A percentile compares a stretch with the other conserved stretches of the same genome.
These are phyloP conservation scores for Rhazya stricta DNA, from an alignment of 257 asterid genomes.

Conservation along the genomic window DNA sequence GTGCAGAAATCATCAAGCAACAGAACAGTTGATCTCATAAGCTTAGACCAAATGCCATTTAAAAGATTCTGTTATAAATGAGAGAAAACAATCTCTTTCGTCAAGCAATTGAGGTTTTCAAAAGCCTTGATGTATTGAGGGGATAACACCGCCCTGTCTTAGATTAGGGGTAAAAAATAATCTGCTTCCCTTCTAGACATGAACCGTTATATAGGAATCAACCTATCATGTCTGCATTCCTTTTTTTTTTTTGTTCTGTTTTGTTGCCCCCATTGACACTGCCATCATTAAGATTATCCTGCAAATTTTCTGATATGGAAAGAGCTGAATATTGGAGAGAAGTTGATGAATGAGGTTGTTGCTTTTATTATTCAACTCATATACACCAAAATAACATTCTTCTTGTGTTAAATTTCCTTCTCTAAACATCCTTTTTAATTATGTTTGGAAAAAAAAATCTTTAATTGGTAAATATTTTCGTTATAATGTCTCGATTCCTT, in stretches of 20 bases:
- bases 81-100: background rate
- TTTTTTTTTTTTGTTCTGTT: background rate
- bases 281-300: background rate
- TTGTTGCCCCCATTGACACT: background rate
- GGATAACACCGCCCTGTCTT: background rate
- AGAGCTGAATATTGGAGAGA: no score
- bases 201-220: background rate
- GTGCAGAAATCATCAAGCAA: background rate
- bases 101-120: background rate
- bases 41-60: background rate
- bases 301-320: no score
- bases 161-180: background rate
- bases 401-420: no score
- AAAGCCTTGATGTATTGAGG: background rate
- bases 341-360: no score
- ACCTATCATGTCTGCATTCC: background rate
- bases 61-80: background rate
- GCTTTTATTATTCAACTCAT: no score
- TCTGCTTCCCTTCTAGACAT: background rate
- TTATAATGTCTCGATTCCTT: background rate
- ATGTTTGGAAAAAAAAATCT: no score
- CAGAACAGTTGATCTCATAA: background rate
- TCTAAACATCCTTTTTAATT: no score
- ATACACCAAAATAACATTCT: no score
- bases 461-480: no score